Evolutionary conservation across 1,284 basidiomycete species (phyloP), one percentile per base, ranked within the genome.

Genomic region (Heterobasidion occidentale): DNA sequence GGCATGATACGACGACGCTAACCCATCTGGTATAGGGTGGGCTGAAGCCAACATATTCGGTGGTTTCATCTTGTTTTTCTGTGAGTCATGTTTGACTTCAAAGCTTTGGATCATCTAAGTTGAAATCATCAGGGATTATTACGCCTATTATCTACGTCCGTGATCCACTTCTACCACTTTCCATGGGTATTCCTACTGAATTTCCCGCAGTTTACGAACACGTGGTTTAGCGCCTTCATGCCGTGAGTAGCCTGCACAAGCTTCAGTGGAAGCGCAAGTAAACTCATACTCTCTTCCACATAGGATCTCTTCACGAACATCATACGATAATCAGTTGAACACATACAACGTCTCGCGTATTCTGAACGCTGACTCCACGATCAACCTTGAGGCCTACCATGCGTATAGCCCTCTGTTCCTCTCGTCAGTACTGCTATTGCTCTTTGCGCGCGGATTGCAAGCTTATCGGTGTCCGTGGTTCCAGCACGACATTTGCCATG

Each of bases 341-440:
- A 45, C 68, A 0, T 98, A 95, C 76, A 76, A 95, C 58, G 79
- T 92, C 15, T 68, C 71, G 0, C 71, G 72, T 8, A 86, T 98
- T 47, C 70, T 95, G 53, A 83, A 73, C 19, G 52, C 71, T 0
- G 78, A 86, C 20, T 65, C 73, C 2, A 76, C 78, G 3, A 75
- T 96, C 63, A 81, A 93, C 68, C 51, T 72, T 14, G 70, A 72
- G 0, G 86, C 83, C 0, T 97, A 96, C 70, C 67, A 80, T 56
- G 72, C 67, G 1, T 98, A 98, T 66, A 94, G 90, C 56, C 93
- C 92, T 0, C 70, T 95, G 2, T 96, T 88, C 72, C 75, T 97
- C 27, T 86, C 92, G 69, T 70, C 48, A 17, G 65, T 53, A 5
- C 36, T 34, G 3, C 8, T 45, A 54, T 5, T 50, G n/a, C 51